Conservation (phyloP, 306 rosid species). For the Sesbania bispinosa region DNA sequence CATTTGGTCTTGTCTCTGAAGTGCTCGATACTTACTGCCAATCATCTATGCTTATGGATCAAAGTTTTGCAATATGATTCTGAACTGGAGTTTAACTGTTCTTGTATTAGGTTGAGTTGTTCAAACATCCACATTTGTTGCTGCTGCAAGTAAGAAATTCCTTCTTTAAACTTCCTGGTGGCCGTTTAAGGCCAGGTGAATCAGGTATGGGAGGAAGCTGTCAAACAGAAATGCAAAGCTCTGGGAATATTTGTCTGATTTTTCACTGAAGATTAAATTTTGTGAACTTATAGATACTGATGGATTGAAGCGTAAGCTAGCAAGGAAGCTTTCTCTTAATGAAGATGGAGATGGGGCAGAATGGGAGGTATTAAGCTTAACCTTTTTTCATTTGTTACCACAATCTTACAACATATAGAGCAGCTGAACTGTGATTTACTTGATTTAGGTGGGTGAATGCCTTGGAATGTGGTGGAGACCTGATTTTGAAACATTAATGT, state of each 20-base stretch:
- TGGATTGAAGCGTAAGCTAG: constrained; percentile 77
- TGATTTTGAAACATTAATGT: constrained; percentile 63
- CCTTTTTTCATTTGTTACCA: not conserved
- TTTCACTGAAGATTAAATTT: constrained; percentile 6
- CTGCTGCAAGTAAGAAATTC: constrained; percentile 75
- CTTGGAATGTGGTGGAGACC: constrained; percentile 91
- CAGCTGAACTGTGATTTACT: not conserved
- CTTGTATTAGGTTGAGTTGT: constrained; percentile 80
- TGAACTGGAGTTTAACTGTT: constrained; percentile 10
- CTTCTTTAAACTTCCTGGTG: constrained; percentile 82
- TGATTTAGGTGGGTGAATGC: constrained; percentile 70
- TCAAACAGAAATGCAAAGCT: not conserved
- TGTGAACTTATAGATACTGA: constrained; percentile 52
- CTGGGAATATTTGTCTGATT: not conserved
- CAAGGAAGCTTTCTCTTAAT: constrained; percentile 58
- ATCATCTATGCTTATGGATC: not conserved
- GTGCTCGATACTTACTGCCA: not conserved
- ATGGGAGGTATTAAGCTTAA: constrained; percentile 76
- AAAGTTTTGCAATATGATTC: not conserved
- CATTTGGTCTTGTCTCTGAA: not conserved
- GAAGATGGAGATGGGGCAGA: constrained; percentile 51
- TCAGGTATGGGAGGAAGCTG: constrained; percentile 51
- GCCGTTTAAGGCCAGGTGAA: constrained; percentile 85
- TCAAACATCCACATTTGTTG: constrained; percentile 86
- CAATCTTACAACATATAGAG: not conserved